A percentile compares a stretch with the other conserved stretches of the same genome.
phyloP scores from a whole-genome alignment of 805 yeast species.

The Lipomyces starkeyi region DNA sequence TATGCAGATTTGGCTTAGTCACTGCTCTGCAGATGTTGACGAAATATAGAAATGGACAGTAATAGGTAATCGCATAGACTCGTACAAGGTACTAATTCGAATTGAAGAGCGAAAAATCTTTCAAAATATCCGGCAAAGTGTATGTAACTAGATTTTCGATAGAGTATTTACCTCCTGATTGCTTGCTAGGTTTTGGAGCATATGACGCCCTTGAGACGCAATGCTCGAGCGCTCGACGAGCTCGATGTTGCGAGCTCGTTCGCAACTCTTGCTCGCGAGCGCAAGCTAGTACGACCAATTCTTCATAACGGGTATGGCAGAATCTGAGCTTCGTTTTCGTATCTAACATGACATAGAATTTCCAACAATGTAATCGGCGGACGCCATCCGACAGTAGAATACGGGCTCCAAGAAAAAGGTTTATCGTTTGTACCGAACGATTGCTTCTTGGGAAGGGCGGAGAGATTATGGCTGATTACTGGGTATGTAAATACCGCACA shows the following conservation, averaged over 20 bases:
- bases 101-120: constrained; percentile 46
- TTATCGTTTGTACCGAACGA: constrained; percentile 57
- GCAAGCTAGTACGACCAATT: constrained; percentile 67
- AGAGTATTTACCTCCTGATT: not conserved
- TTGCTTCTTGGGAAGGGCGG: constrained; percentile 42
- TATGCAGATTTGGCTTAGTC: not conserved
- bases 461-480: constrained; percentile 38
- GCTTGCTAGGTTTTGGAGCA: constrained; percentile 16
- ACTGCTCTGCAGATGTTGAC: not conserved
- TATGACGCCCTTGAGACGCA: constrained; percentile 50
- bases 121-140: constrained; percentile 25
- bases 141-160: not conserved
- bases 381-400: constrained; percentile 86
- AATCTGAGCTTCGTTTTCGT: not conserved
- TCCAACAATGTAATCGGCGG: constrained; percentile 59
- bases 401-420: constrained; percentile 60
- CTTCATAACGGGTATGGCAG: constrained; percentile 52
- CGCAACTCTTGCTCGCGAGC: constrained; percentile 72
- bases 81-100: constrained; percentile 55
- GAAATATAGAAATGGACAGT: constrained; percentile 51
- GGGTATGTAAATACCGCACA: constrained; percentile 16
- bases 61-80: constrained; percentile 57
- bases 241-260: constrained; percentile 78
- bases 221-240: constrained; percentile 61
- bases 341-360: not conserved